Evolutionary conservation across 192 early-diverging fungal genomes (phyloP), one percentile per base, ranked within the genome.

Genomic region (Mortierella hygrophila): DNA sequence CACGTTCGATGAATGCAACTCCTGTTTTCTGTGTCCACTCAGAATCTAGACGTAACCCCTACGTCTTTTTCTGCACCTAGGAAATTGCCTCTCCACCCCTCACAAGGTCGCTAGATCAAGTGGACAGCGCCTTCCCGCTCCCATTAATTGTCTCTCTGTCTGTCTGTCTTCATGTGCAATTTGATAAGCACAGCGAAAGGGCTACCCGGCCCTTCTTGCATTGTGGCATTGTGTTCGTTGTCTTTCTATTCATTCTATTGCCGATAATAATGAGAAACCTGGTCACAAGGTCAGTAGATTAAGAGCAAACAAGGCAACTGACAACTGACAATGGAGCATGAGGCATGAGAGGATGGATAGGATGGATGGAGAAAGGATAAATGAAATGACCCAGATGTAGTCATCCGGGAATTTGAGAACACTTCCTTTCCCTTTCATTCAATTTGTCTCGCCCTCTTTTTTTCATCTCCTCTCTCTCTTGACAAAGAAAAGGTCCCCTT

Each of bases 141-240:
- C 68, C 29, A 29, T 68, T 26, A 68, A 68, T 68, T 32, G n/a
- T 40, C 63, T 29, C 0, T 35, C 35, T 35, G 35, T 35, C 35
- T 35, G 35, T 35, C 1, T 15, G 26, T 69, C 16, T 70, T 70
- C 69, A 37, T 70, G 35, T 41, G 21, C 26, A 35, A 70, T 37
- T 70, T 70, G 69, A 41, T 41, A 23, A 32, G 69, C 69, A 70
- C 69, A 70, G 69, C 69, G 8, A 70, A 41, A 70, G 69, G 40
- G 40, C 69, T 70, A 41, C 23, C 60, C 60, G 60, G 29, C 29
- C 23, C 57, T 13, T 46, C 57, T 60, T 65, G 11, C 60, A 32
- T 4, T 65, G 60, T 55, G 15, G 11, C 60, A 32, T 4, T 65
- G 60, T 55, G 15, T 16, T 21, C 26, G 32, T 8, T 65, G 11